Conservation (phyloP, 139 green algal genomes). For the Zygnema circumcarinatum region DNA sequence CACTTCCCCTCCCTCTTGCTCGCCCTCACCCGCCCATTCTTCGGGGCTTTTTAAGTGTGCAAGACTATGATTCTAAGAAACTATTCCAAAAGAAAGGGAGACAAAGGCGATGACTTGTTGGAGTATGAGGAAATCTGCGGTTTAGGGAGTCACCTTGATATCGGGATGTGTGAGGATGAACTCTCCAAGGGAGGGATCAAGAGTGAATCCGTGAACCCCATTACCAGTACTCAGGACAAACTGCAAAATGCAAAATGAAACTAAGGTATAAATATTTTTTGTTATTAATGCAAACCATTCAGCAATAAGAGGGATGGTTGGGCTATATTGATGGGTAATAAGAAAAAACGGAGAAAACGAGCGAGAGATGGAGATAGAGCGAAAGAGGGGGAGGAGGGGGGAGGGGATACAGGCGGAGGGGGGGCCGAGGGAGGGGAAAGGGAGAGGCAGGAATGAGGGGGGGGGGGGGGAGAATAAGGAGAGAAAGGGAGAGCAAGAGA, state of each 20-base stretch:
- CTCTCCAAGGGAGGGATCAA: slow-evolving; percentile 63
- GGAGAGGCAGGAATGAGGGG: background rate
- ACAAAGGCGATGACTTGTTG: too few species aligned
- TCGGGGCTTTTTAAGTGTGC: too few species aligned
- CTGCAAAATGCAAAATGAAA: too few species aligned
- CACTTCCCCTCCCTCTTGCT: too few species aligned
- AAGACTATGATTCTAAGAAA: too few species aligned
- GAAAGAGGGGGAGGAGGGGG: background rate
- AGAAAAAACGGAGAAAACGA: background rate
- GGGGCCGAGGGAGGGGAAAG: background rate
- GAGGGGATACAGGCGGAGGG: background rate
- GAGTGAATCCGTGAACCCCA: slow-evolving; percentile 84
- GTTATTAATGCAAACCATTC: too few species aligned
- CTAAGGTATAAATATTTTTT: too few species aligned
- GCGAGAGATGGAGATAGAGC: background rate
- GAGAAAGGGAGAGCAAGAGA: background rate
- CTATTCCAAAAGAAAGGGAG: too few species aligned
- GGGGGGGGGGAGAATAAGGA: background rate
- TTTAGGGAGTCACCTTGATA: slow-evolving; percentile 62
- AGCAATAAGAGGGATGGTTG: too few species aligned
- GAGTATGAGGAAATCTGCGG: too few species aligned
- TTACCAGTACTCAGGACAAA: slow-evolving; percentile 89
- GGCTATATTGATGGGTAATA: too few species aligned
- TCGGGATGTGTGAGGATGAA: slow-evolving; percentile 66
- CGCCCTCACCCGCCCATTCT: too few species aligned